Base-by-base conservation (phyloP, 139 green algal genomes). In the Limnomonas spitsbergensis region DNA sequence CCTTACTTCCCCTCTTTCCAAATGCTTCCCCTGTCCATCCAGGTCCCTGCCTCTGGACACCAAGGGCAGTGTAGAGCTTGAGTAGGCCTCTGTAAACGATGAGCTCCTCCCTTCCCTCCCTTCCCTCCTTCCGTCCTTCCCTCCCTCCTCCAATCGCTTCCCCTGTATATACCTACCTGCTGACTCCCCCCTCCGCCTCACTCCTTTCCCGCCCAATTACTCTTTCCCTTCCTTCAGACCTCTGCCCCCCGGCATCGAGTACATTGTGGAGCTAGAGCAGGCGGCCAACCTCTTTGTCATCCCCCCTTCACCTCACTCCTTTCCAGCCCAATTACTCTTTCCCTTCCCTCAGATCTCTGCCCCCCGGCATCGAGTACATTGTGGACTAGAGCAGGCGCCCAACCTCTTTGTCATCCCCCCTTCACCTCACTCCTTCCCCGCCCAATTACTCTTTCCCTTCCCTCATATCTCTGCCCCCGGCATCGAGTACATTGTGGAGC, bases 131-230 rank as follows among this genome's bases (percentile, higher is more conserved):
- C n/a, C n/a, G n/a, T n/a, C n/a, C n/a, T n/a, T n/a, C n/a, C n/a
- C n/a, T n/a, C n/a, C n/a, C n/a, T n/a, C n/a, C n/a, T n/a, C n/a
- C n/a, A n/a, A n/a, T n/a, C n/a, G n/a, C n/a, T n/a, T n/a, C n/a
- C n/a, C n/a, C n/a, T n/a, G n/a, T n/a, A n/a, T n/a, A n/a, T n/a
- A 95, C 82, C 82, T 97, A 7, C 97, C 92, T 80, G 88, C 97
- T 6, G 84, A n/a, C n/a, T 97, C 27, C 68, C n/a, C n/a, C n/a
- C n/a, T n/a, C n/a, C n/a, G n/a, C n/a, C n/a, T n/a, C n/a, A n/a
- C n/a, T n/a, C n/a, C n/a, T n/a, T n/a, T n/a, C n/a, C n/a, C n/a
- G n/a, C n/a, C n/a, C n/a, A n/a, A n/a, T n/a, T n/a, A n/a, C n/a
- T n/a, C n/a, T n/a, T 54, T 6, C 9, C 9, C 42, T 54, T 9